Base-by-base conservation (phyloP, 2,329 filamentous ascomycete genomes). In the Exophiala mesophila region DNA sequence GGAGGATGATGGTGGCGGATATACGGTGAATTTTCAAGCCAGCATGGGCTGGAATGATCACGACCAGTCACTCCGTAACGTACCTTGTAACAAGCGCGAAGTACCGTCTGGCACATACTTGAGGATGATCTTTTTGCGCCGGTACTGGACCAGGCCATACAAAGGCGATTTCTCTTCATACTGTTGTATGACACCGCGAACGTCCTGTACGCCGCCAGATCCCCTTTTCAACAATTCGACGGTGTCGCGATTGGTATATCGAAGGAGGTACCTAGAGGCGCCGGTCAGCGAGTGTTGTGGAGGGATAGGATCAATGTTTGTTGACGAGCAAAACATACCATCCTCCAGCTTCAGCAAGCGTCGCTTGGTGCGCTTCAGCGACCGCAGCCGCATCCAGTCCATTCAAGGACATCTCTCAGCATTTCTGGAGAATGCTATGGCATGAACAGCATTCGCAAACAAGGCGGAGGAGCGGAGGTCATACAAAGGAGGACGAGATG, bases 51-150 rank as follows among this genome's bases (percentile, higher is more conserved):
- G n/a, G 21, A 16, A 13, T 5, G 10, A 13, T 5, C 19, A 16
- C 20, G 8, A 6, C 16, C 26, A 28, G 19, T 24, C 28, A 17
- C 13, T 26, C 9, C 26, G 20, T 13, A 44, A 63, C 78, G 55
- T 67, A 95, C 92, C 92, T 85, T 95, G 86, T 40, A 98, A 73
- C 41, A 98, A 72, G 57, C 92, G 79, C 50, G 92, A 97, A 53
- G 89, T 90, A 46, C 83, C 86, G 47, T 94, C 87, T 1, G 90
- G 92, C 49, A 95, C 76, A 63, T 92, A 95, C 69, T 92, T 96
- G 63, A 98, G 77, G 47, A 98, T 69, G 36, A 97, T 85, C 65
- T 88, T 96, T 61, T 88, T 80, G 60, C 89, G 81, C 43, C 90
- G 77, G 65, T 96, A 97, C 57, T 86, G 82, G 55, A 98, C 69